A percentile compares a stretch with the other conserved stretches of the same genome.
Conservation (phyloP, 2,329 filamentous ascomycete species). For the Annulohypoxylon truncatum region DNA sequence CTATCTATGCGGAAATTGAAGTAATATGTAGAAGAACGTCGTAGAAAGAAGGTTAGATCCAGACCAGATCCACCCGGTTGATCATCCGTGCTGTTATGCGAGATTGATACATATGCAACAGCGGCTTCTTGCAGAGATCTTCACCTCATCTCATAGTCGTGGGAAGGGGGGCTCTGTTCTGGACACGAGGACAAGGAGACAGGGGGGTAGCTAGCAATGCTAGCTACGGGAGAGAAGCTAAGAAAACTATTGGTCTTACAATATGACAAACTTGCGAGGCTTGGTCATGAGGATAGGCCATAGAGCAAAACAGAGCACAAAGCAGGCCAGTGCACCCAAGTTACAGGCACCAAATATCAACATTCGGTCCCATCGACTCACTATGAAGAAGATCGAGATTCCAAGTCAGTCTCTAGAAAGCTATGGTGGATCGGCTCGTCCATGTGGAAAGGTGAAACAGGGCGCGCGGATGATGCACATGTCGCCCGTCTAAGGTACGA, state of each 20-base stretch:
- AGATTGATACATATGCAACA: constrained; percentile 47
- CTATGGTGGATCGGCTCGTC: constrained; percentile 43
- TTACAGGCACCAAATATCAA: constrained; percentile 94
- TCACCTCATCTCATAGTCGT: constrained; percentile 32
- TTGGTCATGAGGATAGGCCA: constrained; percentile 84
- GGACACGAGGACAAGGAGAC: constrained; percentile 33
- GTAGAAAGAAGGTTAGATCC: constrained; percentile 42
- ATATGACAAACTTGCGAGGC: constrained; percentile 93
- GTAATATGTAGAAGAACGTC: constrained; percentile 18
- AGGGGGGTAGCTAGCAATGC: constrained; percentile 27
- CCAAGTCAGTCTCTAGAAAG: constrained; percentile 46
- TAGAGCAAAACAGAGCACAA: constrained; percentile 90
- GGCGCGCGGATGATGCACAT: constrained; percentile 58
- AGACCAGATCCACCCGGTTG: constrained; percentile 42
- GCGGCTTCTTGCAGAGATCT: constrained; percentile 48
- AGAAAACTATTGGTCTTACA: constrained; percentile 72
- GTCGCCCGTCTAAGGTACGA: constrained; percentile 51
- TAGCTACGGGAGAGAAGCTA: constrained; percentile 26
- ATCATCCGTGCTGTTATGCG: constrained; percentile 44
- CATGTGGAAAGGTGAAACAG: constrained; percentile 58
- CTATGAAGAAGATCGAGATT: constrained; percentile 61
- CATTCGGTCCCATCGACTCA: constrained; percentile 96
- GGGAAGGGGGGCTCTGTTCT: constrained; percentile 20
- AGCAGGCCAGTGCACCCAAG: constrained; percentile 87
- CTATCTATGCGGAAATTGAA: constrained; percentile 16